Evolutionary conservation across 129 eudicot species (phyloP), one percentile per base, ranked within the genome.

Genomic region (Oenanthe sinensis): DNA sequence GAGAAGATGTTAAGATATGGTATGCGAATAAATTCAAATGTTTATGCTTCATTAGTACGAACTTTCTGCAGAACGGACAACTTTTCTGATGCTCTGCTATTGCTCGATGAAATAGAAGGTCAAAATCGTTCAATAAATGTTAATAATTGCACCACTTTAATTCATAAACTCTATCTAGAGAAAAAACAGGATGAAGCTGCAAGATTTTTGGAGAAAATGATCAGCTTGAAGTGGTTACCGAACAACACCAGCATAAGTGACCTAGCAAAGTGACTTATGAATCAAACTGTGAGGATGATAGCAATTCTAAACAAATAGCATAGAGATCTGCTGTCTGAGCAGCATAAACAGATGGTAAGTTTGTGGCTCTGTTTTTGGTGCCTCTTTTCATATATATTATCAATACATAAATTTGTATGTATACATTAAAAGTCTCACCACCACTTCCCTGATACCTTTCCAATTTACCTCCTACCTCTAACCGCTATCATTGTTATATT

Each of bases 131-230:
- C 69, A 55, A 55, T 77, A 77, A 40, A 77, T 42, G 16, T 22
- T 60, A 14, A 73, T 77, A 77, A n/a, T n/a, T 77, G 80, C 44
- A 13, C 73, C 72, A 77, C 52, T 55, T 5, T 77, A 24, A 60
- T 77, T 77, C 37, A 60, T 60, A 48, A 46, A 17, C 24, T 77
- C 15, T 70, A 77, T 43, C 55, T 58, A 60, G 52, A 62, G 30
- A 70, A 72, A 4, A 77, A 60, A 77, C 43, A 58, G 40, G 73
- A 60, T 6, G 80, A 77, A 60, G 71, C 73, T 40, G 43, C 39
- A 19, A 37, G 39, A 43, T 43, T 77, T 77, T 60, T 60, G 49
- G 80, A 58, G 80, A 58, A 70, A 28, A 77, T 77, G 80, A 55
- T 60, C 71, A 24, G 20, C 39, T 77, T 60, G 36, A 68, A 63